These are phyloP conservation scores for Bruguiera gymnorhiza DNA, from an alignment of 345 rosid species.

Conservation along the genomic window DNA sequence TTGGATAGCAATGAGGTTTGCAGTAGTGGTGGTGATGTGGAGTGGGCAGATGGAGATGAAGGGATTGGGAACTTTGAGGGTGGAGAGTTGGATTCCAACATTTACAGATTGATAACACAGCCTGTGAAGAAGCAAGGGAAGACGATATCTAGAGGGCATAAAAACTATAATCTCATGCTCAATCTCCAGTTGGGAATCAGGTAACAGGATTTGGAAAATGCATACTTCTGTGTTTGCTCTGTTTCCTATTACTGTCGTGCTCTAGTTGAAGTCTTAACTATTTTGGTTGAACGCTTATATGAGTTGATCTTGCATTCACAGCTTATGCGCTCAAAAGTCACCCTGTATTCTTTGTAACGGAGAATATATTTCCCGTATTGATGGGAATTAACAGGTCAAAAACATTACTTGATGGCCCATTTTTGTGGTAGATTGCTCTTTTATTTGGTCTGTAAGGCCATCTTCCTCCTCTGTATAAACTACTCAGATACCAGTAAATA, in stretches of 20 bases:
- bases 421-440: too few relatives aligned
- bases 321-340: too few relatives aligned
- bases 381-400: too few relatives aligned
- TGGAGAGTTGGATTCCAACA: constrained; percentile 40
- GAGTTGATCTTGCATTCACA: too few relatives aligned
- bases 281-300: too few relatives aligned
- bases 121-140: constrained; percentile 76
- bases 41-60: constrained; percentile 39
- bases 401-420: too few relatives aligned
- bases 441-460: too few relatives aligned
- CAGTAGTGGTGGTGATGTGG: constrained; percentile 31
- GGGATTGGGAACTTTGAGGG: constrained; percentile 38
- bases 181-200: constrained; percentile 96
- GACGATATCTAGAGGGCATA: constrained; percentile 87
- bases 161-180: constrained; percentile 96
- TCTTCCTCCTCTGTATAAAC: too few relatives aligned
- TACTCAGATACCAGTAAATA: too few relatives aligned
- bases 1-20: constrained; percentile 23
- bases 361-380: too few relatives aligned
- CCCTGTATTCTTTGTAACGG: too few relatives aligned
- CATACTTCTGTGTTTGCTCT: background rate
- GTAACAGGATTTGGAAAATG: constrained; percentile 30
- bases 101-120: constrained; percentile 42
- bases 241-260: background rate
- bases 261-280: too few relatives aligned